phyloP scores from a whole-genome alignment of 345 rosid species.

The Acer saccharum region DNA sequence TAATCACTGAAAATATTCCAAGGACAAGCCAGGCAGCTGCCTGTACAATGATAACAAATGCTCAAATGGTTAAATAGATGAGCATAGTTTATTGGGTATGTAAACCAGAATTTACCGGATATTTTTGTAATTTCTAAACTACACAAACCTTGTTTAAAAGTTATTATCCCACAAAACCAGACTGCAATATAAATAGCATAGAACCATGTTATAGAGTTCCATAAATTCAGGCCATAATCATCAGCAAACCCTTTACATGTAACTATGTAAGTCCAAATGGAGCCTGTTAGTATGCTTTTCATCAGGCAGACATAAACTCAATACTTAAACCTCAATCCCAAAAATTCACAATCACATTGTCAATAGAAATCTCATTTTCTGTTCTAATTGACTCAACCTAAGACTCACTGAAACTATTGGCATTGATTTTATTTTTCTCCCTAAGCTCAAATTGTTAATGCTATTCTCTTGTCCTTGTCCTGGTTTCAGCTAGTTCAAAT shows the following conservation, averaged over 20 bases:
- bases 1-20: too few species aligned
- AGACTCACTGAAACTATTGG: not conserved
- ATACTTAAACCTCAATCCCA: too few species aligned
- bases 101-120: not conserved
- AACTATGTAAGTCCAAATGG: not conserved
- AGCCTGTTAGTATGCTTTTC: not conserved
- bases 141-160: not conserved
- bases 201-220: not conserved
- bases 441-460: too few species aligned
- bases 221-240: not conserved
- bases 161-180: not conserved
- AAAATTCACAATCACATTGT: too few species aligned
- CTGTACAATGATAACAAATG: not conserved
- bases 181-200: not conserved
- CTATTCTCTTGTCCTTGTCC: not conserved
- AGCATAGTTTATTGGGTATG: not conserved
- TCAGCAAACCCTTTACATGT: not conserved
- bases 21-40: too few species aligned
- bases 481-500: not conserved
- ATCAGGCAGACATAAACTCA: too few species aligned
- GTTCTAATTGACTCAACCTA: not conserved
- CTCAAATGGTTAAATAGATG: not conserved
- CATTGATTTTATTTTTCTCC: too few species aligned
- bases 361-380: too few species aligned
- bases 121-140: too few species aligned